Conservation (phyloP, 2,329 filamentous ascomycete species). For the Fusarium ambrosium region DNA sequence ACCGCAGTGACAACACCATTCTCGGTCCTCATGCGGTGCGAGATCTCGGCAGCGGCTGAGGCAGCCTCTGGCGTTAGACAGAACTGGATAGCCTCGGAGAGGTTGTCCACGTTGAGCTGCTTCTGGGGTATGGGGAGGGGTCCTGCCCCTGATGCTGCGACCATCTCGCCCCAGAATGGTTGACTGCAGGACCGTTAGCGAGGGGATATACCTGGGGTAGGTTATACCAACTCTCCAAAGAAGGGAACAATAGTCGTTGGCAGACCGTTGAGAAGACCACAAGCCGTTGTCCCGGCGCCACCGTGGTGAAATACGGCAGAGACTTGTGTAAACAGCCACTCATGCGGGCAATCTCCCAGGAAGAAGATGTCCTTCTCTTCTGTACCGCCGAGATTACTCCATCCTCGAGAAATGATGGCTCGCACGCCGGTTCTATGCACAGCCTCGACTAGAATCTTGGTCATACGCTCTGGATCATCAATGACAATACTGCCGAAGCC, state of each 20-base stretch:
- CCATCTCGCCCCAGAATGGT: conserved; percentile 32
- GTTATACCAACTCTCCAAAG: conserved; percentile 66
- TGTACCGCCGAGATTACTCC: conserved; percentile 74
- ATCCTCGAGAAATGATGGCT: conserved; percentile 78
- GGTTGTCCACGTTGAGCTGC: conserved; percentile 30
- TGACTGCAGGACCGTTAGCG: conserved; percentile 19
- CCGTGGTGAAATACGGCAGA: conserved; percentile 77
- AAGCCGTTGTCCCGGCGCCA: conserved; percentile 77
- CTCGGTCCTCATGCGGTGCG: conserved; percentile 32
- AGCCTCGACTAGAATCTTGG: conserved; percentile 75
- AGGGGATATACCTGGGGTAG: background rate
- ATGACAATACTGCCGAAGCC: conserved; percentile 81
- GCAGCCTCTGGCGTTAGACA: conserved; percentile 32
- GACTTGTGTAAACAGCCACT: conserved; percentile 78
- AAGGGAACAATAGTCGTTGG: conserved; percentile 81
- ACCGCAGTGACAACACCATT: conserved; percentile 34
- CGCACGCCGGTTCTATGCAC: conserved; percentile 72
- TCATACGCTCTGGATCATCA: conserved; percentile 75
- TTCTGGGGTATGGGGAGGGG: conserved; percentile 16
- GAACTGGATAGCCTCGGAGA: conserved; percentile 34
- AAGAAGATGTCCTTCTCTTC: conserved; percentile 73
- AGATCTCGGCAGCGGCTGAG: conserved; percentile 10
- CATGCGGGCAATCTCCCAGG: conserved; percentile 78
- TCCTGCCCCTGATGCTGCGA: conserved; percentile 18
- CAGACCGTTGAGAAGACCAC: conserved; percentile 74